Base-by-base conservation (phyloP, 192 early-diverging fungal species). In the Rhizophlyctis rosea region DNA sequence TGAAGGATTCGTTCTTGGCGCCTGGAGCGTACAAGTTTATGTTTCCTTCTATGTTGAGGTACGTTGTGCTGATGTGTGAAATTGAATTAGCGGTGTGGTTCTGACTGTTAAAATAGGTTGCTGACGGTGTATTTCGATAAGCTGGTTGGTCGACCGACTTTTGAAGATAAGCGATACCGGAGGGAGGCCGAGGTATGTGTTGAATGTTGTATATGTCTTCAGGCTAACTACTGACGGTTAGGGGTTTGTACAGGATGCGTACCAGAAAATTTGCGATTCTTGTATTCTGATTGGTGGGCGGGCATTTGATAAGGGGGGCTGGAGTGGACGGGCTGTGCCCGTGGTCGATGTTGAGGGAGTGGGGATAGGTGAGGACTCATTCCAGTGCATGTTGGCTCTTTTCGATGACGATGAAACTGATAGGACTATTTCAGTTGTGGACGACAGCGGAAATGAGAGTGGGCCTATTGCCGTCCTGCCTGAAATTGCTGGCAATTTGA, bases 251-350 rank as follows among this genome's bases (percentile, higher is more conserved):
- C 18, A 44, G 66, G 82, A 72, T 31, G 18, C 65, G 7, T 72
- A 68, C 32, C 63, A 67, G 36, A 67, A 67, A 52, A 24, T 75
- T 2, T 62, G 61, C 25, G 92, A 94, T 51, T 83, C 82, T 31
- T 90, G 90, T 62, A 84, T 91, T 21, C 70, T 87, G 44, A 86
- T 89, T 54, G 82, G 83, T 0, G 92, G 90, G 7, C 82, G 85
- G 21, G 78, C 88, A 24, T 88, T 90, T 63, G 90, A 90, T 31
- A 86, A 90, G 50, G 81, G 84, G 29, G 58, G 84, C 3, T 88
- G 86, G 86, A 54, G 82, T 44, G 39, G 39, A 7, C 39, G 39
- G 9, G 18, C 39, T 44, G 39, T 44, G 39, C 9, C 18, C 18
- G 18, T 44, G 39, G 39, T 7, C 7, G 39, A 44, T 18, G 7